Base-by-base conservation (phyloP, 2,329 filamentous ascomycete genomes). In the Microsporum ferrugineum region DNA sequence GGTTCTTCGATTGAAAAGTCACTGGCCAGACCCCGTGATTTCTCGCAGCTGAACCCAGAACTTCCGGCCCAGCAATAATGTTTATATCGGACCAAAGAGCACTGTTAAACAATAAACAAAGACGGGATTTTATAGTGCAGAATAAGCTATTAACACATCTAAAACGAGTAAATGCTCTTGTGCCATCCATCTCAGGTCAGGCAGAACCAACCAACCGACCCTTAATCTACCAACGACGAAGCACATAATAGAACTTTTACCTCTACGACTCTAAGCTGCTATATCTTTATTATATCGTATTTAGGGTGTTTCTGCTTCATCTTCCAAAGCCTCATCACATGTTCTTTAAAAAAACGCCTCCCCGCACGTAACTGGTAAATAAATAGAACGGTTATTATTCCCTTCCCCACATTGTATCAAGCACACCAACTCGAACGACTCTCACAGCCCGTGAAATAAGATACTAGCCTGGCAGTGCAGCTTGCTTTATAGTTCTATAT, bases 311-410 rank as follows among this genome's bases (percentile, higher is more conserved):
- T 23, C 31, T 34, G 27, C 3, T 29, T 29, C 33, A 17, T 36
- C 33, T 34, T 55, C 33, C 17, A 23, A 7, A 55, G 51, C 51
- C 51, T 55, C 51, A 55, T 55, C 51, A 55, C 51, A 55, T 55
- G 51, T 33, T 34, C 33, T 36, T 23, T 23, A 23, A 23, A 23
- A 23, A 55, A 23, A 5, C 31, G 14, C 31, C 51, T 14, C 51
- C 39, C 39, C 39, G 39, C 39, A 43, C 39, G 5, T 17, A 43
- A 43, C 2, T 43, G 3, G 4, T n/a, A 43, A 14, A 43, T 23
- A 43, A 14, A 17, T 43, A 4, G 6, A 4, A 10, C 31, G 10
- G n/a, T 36, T 36, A 34, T 17, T 23, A 36, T 34, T 29, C 31
- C 33, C n/a, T n/a, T 55, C 31, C 51, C 51, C 51, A 55, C 51